A percentile compares a stretch with the other conserved stretches of the same genome.
phyloP scores from a whole-genome alignment of 2,329 filamentous ascomycete species.

The Thermothelomyces thermophilus region DNA sequence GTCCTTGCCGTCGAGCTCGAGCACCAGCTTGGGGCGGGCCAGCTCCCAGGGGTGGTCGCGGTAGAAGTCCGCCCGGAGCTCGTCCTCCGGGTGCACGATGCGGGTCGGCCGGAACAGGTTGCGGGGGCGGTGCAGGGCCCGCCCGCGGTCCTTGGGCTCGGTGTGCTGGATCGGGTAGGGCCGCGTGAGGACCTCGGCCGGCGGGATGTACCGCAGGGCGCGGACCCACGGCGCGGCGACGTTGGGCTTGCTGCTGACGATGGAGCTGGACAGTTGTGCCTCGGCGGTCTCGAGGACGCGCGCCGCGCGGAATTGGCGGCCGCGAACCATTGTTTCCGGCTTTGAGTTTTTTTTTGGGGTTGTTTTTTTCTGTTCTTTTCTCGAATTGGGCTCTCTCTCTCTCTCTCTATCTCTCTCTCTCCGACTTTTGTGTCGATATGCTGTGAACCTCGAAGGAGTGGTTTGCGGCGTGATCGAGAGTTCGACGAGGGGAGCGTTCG shows the following conservation, averaged over 20 bases:
- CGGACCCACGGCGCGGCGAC: conserved; percentile 43
- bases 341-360: background rate
- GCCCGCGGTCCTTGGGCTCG: conserved; percentile 30
- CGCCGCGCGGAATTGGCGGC: conserved; percentile 32
- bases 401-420: too few relatives aligned
- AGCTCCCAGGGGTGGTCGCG: conserved; percentile 96
- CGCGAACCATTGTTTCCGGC: conserved; percentile 27
- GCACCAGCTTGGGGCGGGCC: conserved; percentile 74
- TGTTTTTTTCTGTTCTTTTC: conserved; percentile 3
- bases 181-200: conserved; percentile 51
- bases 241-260: conserved; percentile 25
- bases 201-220: conserved; percentile 47
- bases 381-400: too few relatives aligned
- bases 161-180: conserved; percentile 44
- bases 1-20: conserved; percentile 84
- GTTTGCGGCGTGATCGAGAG: too few relatives aligned
- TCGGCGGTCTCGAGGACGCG: conserved; percentile 39
- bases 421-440: too few relatives aligned
- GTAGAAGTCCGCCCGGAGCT: conserved; percentile 75
- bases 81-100: conserved; percentile 78
- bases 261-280: conserved; percentile 32
- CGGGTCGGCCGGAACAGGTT: conserved; percentile 73
- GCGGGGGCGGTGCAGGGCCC: conserved; percentile 54
- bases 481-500: background rate
- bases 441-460: too few relatives aligned